Base-by-base conservation (phyloP, 2,329 filamentous ascomycete genomes). In the Elsinoe batatas region DNA sequence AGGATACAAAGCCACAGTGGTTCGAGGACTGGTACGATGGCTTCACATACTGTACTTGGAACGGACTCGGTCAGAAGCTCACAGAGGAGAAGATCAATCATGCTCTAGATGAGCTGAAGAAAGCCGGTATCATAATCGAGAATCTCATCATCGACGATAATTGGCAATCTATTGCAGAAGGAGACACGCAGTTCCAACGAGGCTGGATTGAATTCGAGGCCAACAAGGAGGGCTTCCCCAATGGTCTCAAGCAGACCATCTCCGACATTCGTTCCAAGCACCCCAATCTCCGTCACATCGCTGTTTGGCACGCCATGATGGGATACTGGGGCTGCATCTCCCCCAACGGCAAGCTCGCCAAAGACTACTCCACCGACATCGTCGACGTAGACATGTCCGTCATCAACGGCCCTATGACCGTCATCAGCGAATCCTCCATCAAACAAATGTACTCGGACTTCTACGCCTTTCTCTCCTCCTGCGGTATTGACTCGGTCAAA, bases 61-160 rank as follows among this genome's bases (percentile, higher is more conserved):
- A 97, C 65, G 87, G 84, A 0, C 76, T 98, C 0, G 93, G 93
- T 0, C 88, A 94, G 63, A 74, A 84, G 43, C 75, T 98, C 33
- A 93, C 84, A 0, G 87, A 91, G 58, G 76, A 88, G 17, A 94
- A 89, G 63, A 80, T 98, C 12, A 74, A 90, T 11, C 70, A 82
- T 38, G 89, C 91, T 1, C 74, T 97, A 1, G 81, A 89, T 57
- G 77, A 79, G 1, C 73, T 98, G 10, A 79, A 83, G 3, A 74
- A 82, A 30, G 79, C 87, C 56, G 79, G 84, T 0, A 88, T 98
- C 64, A 83, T 85, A 26, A 72, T 97, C 44, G 84, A 83, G 0
- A 95, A 84, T 64, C 76, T 98, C 1, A 95, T 97, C 59, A 95
- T 98, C 59, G 93, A 98, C 63, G 93, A 98, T 66, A 95, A 94